A percentile compares a stretch with the other conserved stretches of the same genome.
These are phyloP conservation scores for Fusarium falciforme DNA, from an alignment of 2,329 filamentous ascomycete genomes.

Conservation along the genomic window DNA sequence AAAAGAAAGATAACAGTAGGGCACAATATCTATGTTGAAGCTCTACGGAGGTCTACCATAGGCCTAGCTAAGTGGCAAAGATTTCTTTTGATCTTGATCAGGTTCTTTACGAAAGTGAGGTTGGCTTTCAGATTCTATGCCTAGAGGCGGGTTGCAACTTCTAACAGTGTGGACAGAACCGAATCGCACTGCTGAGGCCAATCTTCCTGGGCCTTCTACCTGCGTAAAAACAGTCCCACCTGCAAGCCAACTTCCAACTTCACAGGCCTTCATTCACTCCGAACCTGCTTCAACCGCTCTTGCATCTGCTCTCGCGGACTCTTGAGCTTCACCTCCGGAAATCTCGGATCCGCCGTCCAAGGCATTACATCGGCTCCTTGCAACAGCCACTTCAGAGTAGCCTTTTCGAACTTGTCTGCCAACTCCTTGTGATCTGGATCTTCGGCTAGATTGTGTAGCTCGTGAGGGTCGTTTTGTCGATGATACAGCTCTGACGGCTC, in stretches of 20 bases:
- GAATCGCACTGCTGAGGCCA: too few relatives aligned
- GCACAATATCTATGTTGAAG: not conserved
- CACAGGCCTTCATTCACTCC: not conserved
- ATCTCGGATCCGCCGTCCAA: conserved; percentile 49
- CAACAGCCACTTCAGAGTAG: conserved; percentile 53
- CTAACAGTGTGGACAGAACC: too few relatives aligned
- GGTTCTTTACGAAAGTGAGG: too few relatives aligned
- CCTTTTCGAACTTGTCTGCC: conserved; percentile 40
- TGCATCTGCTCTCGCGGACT: conserved; percentile 46
- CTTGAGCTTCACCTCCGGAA: conserved; percentile 49
- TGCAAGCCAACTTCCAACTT: not conserved
- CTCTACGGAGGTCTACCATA: not conserved
- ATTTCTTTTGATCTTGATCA: not conserved
- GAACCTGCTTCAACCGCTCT: conserved; percentile 30
- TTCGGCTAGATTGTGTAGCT: conserved; percentile 53
- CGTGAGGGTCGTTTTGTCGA: conserved; percentile 50
- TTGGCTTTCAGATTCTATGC: too few relatives aligned
- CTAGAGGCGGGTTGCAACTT: too few relatives aligned
- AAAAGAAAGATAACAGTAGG: not conserved
- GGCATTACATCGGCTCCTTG: conserved; percentile 51
- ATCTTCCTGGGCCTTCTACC: not conserved
- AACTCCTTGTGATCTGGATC: conserved; percentile 39
- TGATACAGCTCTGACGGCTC: conserved; percentile 58
- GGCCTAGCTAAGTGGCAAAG: not conserved
- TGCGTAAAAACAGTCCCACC: not conserved